Evolutionary conservation across 2,329 filamentous ascomycete genomes (phyloP).

Genomic region (Fusarium chuoi): DNA sequence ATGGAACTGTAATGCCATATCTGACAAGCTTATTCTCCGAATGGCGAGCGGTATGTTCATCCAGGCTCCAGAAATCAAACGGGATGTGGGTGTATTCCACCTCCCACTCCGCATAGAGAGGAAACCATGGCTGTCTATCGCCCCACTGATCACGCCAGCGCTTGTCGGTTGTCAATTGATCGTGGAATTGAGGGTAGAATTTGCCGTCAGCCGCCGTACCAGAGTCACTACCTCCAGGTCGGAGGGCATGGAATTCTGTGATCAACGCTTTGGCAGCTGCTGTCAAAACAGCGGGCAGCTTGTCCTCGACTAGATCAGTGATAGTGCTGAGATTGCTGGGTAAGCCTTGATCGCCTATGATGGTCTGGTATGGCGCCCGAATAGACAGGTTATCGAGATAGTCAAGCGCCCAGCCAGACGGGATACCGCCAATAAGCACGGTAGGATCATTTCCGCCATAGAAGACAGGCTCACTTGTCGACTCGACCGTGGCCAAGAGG

Average conservation of each 20-base stretch:
- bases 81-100: slow-evolving; percentile 54
- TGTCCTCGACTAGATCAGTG: fast-evolving
- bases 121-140: slow-evolving; percentile 52
- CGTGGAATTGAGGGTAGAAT: slow-evolving; percentile 1
- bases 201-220: fast-evolving
- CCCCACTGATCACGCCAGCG: slow-evolving; percentile 3
- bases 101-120: slow-evolving; percentile 58
- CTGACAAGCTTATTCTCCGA: neutral
- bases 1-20: neutral
- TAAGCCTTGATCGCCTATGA: neutral
- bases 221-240: neutral
- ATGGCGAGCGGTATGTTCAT: slow-evolving; percentile 32
- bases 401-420: slow-evolving; percentile 53
- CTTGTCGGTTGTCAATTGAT: neutral
- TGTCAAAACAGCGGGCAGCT: neutral
- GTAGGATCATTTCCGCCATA: slow-evolving; percentile 51
- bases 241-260: neutral
- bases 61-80: slow-evolving; percentile 47
- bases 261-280: neutral
- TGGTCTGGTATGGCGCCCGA: neutral
- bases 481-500: slow-evolving; percentile 23
- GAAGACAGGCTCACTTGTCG: slow-evolving; percentile 41
- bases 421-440: slow-evolving; percentile 50
- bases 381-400: slow-evolving; percentile 42
- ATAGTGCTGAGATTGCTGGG: neutral